Evolutionary conservation across 352 stramenopile genomes (phyloP).

Genomic region (Salisapilia sapeloensis): DNA sequence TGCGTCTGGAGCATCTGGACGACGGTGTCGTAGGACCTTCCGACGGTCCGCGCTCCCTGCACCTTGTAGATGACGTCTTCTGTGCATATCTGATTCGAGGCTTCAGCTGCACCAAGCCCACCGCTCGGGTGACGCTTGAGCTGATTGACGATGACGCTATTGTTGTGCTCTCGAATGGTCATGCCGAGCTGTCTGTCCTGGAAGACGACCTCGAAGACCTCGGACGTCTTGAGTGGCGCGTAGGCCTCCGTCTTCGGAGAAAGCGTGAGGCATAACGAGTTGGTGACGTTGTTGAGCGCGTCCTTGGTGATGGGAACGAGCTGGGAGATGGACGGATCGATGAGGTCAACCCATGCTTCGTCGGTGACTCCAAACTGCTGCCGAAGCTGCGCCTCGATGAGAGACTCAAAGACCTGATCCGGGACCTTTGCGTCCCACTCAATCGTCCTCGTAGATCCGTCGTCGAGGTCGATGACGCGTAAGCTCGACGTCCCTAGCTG

Average conservation of each 20-base stretch:
- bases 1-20: slow-evolving; percentile 77
- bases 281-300: slow-evolving; percentile 21
- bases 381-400: slow-evolving; percentile 62
- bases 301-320: slow-evolving; percentile 74
- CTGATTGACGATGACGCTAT: slow-evolving; percentile 74
- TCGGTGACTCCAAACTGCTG: slow-evolving; percentile 63
- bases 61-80: slow-evolving; percentile 81
- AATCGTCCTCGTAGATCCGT: slow-evolving; percentile 55
- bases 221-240: slow-evolving; percentile 56
- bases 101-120: slow-evolving; percentile 26
- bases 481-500: slow-evolving; percentile 2
- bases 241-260: slow-evolving; percentile 73
- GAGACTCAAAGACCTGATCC: slow-evolving; percentile 64
- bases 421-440: slow-evolving; percentile 65
- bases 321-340: slow-evolving; percentile 63
- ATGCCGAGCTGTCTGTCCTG: slow-evolving; percentile 51
- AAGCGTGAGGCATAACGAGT: slow-evolving; percentile 62
- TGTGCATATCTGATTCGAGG: slow-evolving; percentile 29
- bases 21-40: slow-evolving; percentile 62
- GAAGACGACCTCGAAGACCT: slow-evolving; percentile 72
- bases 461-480: slow-evolving; percentile 73
- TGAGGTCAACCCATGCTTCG: slow-evolving; percentile 76
- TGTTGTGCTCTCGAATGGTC: slow-evolving; percentile 71
- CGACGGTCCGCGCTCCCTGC: slow-evolving; percentile 50
- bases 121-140: slow-evolving; percentile 55